phyloP scores from a whole-genome alignment of 345 rosid genomes.

The Eucalyptus tenuipes region DNA sequence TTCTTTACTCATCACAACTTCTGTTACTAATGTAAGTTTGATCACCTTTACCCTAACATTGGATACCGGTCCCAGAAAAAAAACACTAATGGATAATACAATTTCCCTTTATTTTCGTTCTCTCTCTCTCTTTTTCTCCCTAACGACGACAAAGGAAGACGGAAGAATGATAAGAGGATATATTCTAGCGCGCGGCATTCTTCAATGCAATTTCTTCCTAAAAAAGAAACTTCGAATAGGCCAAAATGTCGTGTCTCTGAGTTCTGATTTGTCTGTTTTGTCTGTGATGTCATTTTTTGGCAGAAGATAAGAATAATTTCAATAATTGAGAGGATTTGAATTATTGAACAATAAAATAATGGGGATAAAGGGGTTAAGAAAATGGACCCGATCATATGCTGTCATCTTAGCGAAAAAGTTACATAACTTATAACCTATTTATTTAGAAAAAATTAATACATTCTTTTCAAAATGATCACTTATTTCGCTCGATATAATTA shows the following conservation, averaged over 20 bases:
- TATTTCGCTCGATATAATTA: fast-evolving
- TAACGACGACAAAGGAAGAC: not conserved
- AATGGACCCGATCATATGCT: not conserved
- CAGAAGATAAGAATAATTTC: not conserved
- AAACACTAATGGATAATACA: not conserved
- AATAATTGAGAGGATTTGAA: not conserved
- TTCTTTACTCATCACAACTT: not conserved
- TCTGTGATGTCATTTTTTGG: not conserved
- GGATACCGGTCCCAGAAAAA: not conserved
- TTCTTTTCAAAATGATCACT: fast-evolving
- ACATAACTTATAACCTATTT: not conserved
- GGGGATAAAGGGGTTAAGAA: not conserved
- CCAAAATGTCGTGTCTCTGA: not conserved
- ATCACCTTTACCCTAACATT: not conserved
- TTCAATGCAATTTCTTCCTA: not conserved
- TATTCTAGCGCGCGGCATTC: not conserved
- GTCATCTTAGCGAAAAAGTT: not conserved
- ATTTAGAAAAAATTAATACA: no score
- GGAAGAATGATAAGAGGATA: not conserved
- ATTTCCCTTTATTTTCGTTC: not conserved
- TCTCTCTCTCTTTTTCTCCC: not conserved
- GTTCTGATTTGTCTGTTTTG: not conserved
- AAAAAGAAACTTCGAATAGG: not conserved
- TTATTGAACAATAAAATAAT: not conserved
- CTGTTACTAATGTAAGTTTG: not conserved